Conservation (phyloP, 805 yeast species). For the Metahyphopichia silvanorum region DNA sequence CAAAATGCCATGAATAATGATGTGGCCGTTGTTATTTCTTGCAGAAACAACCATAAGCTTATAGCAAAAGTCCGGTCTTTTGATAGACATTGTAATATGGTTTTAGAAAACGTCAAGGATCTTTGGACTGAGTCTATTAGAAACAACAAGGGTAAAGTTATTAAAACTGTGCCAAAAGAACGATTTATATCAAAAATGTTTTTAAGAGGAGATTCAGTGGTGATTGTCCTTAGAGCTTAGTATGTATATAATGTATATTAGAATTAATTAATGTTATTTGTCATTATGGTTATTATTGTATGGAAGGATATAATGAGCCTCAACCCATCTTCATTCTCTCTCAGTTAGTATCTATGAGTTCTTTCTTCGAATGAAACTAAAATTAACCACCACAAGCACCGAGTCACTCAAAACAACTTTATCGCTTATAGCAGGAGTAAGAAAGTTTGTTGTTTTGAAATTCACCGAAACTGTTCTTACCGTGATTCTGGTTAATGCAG, state of each 20-base stretch:
- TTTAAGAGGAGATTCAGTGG: slow-evolving; percentile 92
- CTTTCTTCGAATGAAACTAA: slow-evolving; percentile 23
- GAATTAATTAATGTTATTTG: no score
- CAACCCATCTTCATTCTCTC: no score
- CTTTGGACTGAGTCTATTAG: slow-evolving; percentile 67
- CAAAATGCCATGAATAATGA: slow-evolving; percentile 75
- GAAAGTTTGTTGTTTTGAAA: slow-evolving; percentile 55
- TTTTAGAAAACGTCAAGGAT: slow-evolving; percentile 89
- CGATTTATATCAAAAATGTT: slow-evolving; percentile 88
- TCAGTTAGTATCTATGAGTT: no score
- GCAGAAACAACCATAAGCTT: slow-evolving; percentile 90
- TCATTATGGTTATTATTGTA: no score
- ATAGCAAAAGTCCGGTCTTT: slow-evolving; percentile 90
- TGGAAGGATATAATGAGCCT: no score
- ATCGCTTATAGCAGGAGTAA: slow-evolving; percentile 46
- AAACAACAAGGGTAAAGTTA: slow-evolving; percentile 66
- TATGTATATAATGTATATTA: no score
- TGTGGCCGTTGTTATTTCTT: slow-evolving; percentile 78
- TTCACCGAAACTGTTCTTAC: slow-evolving; percentile 49
- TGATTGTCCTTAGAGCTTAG: slow-evolving; percentile 61
- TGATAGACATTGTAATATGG: slow-evolving; percentile 94
- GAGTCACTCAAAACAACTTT: slow-evolving; percentile 36
- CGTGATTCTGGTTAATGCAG: slow-evolving; percentile 44
- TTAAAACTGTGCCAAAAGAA: slow-evolving; percentile 58
- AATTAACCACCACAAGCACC: slow-evolving; percentile 14